phyloP scores from a whole-genome alignment of 306 rosid species.

The Datisca glomerata region DNA sequence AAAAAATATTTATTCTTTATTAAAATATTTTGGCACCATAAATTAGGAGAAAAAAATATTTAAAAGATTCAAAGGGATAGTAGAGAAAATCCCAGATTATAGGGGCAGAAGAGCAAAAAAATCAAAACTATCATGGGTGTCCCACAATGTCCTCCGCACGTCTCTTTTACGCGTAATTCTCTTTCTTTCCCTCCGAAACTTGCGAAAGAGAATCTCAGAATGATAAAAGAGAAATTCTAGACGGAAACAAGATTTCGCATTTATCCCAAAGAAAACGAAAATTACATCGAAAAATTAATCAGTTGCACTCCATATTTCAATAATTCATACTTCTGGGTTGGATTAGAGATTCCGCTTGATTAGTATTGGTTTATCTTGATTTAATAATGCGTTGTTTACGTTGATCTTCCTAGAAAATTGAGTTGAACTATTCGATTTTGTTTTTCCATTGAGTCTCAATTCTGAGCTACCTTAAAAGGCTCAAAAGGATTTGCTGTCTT shows the following conservation, averaged over 20 bases:
- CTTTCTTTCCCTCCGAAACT: background rate
- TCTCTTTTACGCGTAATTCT: background rate
- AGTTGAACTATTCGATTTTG: background rate
- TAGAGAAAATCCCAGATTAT: too few relatives aligned
- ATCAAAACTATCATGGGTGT: background rate
- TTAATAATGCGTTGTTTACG: too few relatives aligned
- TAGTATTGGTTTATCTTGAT: background rate
- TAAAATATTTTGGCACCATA: too few relatives aligned
- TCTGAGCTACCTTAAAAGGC: constrained; percentile 16
- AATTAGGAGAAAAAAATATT: too few relatives aligned
- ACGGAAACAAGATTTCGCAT: background rate
- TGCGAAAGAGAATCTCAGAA: background rate
- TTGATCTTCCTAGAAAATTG: background rate
- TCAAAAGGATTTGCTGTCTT: constrained; percentile 11
- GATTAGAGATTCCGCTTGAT: background rate
- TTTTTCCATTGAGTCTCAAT: background rate
- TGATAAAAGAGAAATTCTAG: background rate
- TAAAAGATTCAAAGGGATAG: too few relatives aligned
- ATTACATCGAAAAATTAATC: too few relatives aligned
- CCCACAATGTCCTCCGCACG: background rate
- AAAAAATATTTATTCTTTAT: too few relatives aligned
- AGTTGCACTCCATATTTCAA: background rate
- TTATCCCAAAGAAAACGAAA: too few relatives aligned
- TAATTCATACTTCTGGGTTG: background rate
- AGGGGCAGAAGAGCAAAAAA: background rate